Conservation (phyloP, 2,329 filamentous ascomycete species). For the Calonectria pseudoreteaudii region DNA sequence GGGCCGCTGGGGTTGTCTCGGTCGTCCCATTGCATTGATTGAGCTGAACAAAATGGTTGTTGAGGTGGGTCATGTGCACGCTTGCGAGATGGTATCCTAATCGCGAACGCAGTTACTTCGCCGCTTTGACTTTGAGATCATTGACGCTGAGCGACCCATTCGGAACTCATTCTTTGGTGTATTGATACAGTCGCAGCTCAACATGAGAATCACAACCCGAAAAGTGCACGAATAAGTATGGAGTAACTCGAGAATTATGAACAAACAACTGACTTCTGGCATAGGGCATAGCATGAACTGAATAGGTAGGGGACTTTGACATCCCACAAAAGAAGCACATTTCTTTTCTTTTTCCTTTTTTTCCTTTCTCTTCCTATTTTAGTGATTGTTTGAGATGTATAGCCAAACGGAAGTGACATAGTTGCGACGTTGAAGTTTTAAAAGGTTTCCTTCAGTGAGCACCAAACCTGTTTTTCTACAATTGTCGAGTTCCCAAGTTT, state of each 20-base stretch:
- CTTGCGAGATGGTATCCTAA: background rate
- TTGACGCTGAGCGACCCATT: background rate
- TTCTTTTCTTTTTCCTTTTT: too few species aligned
- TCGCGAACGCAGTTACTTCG: background rate
- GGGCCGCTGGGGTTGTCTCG: slow-evolving; percentile 19
- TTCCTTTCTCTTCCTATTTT: too few species aligned
- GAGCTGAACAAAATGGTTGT: slow-evolving; percentile 10
- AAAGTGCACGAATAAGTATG: background rate
- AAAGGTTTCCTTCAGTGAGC: too few species aligned
- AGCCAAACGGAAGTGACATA: too few species aligned
- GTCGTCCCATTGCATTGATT: slow-evolving; percentile 11
- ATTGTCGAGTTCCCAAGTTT: too few species aligned
- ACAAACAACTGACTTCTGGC: too few species aligned
- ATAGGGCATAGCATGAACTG: too few species aligned
- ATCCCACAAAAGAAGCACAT: too few species aligned
- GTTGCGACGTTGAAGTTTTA: too few species aligned
- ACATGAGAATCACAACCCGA: background rate
- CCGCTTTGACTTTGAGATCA: background rate
- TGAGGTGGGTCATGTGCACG: background rate
- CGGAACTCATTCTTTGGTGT: background rate
- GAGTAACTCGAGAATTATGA: background rate
- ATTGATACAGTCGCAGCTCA: background rate
- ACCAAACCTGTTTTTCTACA: too few species aligned
- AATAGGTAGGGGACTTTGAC: too few species aligned
- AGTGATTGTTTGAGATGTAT: too few species aligned